Conservation (phyloP, 2,329 filamentous ascomycete species). For the Colletotrichum sp. region DNA sequence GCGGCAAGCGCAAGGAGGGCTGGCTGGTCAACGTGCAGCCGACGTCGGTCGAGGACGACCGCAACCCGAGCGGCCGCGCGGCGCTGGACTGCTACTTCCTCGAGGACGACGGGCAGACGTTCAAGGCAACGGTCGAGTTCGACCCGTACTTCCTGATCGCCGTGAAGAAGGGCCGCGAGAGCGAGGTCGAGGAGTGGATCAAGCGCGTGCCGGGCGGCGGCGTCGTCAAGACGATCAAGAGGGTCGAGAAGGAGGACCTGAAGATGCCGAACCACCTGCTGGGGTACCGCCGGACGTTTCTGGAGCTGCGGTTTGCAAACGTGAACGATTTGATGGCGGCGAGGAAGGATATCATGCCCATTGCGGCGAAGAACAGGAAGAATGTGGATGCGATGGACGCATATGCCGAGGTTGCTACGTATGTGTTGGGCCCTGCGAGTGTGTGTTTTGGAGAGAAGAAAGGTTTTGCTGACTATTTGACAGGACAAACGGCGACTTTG, state of each 20-base stretch:
- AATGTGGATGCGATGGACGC: slow-evolving; percentile 97
- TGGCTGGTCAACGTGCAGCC: slow-evolving; percentile 97
- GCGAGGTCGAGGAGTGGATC: slow-evolving; percentile 96
- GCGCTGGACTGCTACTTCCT: slow-evolving; percentile 98
- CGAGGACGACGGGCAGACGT: slow-evolving; percentile 83
- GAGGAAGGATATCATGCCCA: slow-evolving; percentile 80
- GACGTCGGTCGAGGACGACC: slow-evolving; percentile 85
- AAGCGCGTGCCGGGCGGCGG: slow-evolving; percentile 79
- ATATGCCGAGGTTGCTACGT: slow-evolving; percentile 95
- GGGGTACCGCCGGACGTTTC: slow-evolving; percentile 86
- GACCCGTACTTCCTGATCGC: slow-evolving; percentile 96
- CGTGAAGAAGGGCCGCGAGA: slow-evolving; percentile 84
- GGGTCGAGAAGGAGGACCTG: slow-evolving; percentile 90
- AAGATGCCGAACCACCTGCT: slow-evolving; percentile 94
- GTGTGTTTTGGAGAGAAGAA: background rate
- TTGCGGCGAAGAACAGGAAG: slow-evolving; percentile 96
- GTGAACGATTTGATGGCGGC: slow-evolving; percentile 86
- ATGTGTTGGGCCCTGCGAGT: slow-evolving; percentile 34
- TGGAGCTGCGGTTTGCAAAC: slow-evolving; percentile 87
- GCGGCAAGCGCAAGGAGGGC: slow-evolving; percentile 79
- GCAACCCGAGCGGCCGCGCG: slow-evolving; percentile 81
- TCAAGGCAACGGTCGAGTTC: slow-evolving; percentile 96
- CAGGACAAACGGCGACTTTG: slow-evolving; percentile 81
- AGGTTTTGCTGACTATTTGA: slow-evolving; percentile 21
- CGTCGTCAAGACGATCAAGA: slow-evolving; percentile 76